Base-by-base conservation (phyloP, 2,329 filamentous ascomycete genomes). In the Xylaria digitata region DNA sequence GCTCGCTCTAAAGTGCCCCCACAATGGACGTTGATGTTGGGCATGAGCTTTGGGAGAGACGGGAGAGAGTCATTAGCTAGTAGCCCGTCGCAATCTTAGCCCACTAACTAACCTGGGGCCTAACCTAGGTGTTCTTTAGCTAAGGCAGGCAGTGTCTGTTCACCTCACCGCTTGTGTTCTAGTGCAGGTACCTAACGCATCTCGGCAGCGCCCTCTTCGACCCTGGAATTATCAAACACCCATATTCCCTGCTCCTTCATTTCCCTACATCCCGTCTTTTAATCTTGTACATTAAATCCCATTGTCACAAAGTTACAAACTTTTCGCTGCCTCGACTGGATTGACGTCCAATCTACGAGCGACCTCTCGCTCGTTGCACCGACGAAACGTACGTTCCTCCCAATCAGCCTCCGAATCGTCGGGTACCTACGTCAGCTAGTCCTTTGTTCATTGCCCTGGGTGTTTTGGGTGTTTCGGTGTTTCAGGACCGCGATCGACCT, bases 201-300 rank as follows among this genome's bases (percentile, higher is more conserved):
- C 34, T 61, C 50, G 43, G 57, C 52, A 60, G 49, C 43, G 19
- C 4, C 15, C 26, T 21, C 26, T 43, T 30, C 49, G 56, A 43
- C 63, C 56, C 49, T 46, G 23, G 11, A 46, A 19, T 56, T 40
- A 23, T 30, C 26, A 21, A 48, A 30, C 32, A n/a, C 19, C 45
- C 45, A 43, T 59, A 11, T 54, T 52, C 54, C 64, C 49, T 67
- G 64, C 48, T 37, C 15, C 26, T 57, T 61, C 65, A 64, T 64
- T 58, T 67, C 50, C 60, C 19, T 42, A 26, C 43, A 42, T 19
- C 53, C 54, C 54, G 15, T 46, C 46, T n/a, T 59, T 32, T 46
- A 59, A 59, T 56, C 37, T 40, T 37, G 11, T 26, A 5, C 26
- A 37, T 32, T 46, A 59, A 59, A 52, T 32, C 46, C 49, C 60